These are phyloP conservation scores for Jatropha multifida DNA, from an alignment of 441 rosid species.

Conservation along the genomic window DNA sequence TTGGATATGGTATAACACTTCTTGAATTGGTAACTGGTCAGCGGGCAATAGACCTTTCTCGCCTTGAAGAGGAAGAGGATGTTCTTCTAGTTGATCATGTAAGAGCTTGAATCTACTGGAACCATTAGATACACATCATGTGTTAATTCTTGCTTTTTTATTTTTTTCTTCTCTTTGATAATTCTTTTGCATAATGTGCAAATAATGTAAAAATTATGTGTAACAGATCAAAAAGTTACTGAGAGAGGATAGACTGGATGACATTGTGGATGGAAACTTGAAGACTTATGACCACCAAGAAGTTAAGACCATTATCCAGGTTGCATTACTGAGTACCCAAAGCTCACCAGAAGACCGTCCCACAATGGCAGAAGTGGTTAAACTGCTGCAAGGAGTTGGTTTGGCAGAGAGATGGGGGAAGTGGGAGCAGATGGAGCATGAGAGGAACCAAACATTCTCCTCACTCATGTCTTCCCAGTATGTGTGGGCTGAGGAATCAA, in stretches of 20 bases:
- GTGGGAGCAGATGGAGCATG: constrained; percentile 75
- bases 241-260: constrained; percentile 68
- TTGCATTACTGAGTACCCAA: constrained; percentile 81
- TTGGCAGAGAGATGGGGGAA: constrained; percentile 74
- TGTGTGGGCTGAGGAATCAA: constrained; percentile 74
- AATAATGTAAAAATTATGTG: constrained; percentile 6
- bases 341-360: constrained; percentile 79
- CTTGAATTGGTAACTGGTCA: constrained; percentile 59
- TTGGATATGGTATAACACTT: constrained; percentile 60
- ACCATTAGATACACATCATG: too few species aligned
- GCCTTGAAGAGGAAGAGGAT: constrained; percentile 64
- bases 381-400: constrained; percentile 73
- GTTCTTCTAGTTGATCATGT: constrained; percentile 62
- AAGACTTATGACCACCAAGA: constrained; percentile 48
- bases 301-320: constrained; percentile 74
- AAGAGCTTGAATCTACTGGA: constrained; percentile 21
- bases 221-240: constrained; percentile 71
- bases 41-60: constrained; percentile 54
- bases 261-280: constrained; percentile 74
- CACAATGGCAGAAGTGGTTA: constrained; percentile 69
- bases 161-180: too few species aligned
- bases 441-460: constrained; percentile 53
- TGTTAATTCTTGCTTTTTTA: too few species aligned
- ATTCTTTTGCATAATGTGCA: neutral
- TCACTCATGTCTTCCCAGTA: constrained; percentile 49